A percentile compares a stretch with the other conserved stretches of the same genome.
Evolutionary conservation across 306 rosid species (phyloP).

Genomic region (Betula pendula): DNA sequence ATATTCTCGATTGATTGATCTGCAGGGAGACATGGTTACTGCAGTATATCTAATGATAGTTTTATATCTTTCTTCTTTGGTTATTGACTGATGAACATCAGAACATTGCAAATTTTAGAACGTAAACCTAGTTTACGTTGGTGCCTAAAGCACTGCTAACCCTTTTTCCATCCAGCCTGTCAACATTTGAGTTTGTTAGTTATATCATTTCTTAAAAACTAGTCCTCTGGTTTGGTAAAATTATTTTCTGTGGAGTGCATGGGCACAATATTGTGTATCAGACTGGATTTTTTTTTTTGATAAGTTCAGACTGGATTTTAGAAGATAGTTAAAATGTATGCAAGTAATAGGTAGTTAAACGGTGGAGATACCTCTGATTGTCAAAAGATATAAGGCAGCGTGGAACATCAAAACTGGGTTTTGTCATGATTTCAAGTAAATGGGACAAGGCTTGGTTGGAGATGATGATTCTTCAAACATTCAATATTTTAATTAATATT

Average conservation of each 20-base stretch:
- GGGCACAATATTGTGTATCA: background rate
- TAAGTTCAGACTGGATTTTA: background rate
- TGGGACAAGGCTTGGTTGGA: constrained; percentile 9
- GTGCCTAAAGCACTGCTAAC: background rate
- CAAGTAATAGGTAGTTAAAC: background rate
- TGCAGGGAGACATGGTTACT: background rate
- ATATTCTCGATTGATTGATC: background rate
- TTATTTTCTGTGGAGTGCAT: background rate
- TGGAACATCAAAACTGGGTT: constrained; percentile 5
- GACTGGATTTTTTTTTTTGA: background rate
- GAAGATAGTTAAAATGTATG: background rate
- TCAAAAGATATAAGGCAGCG: background rate
- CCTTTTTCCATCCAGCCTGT: background rate
- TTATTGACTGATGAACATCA: background rate
- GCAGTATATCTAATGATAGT: background rate
- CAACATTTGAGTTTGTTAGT: background rate
- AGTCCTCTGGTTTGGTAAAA: background rate
- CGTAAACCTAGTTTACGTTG: background rate
- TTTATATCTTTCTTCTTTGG: background rate
- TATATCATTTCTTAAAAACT: background rate
- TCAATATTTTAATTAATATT: background rate
- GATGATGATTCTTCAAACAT: background rate
- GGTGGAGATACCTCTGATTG: background rate
- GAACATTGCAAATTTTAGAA: background rate
- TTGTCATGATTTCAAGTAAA: constrained; percentile 1